A percentile compares a stretch with the other conserved stretches of the same genome.
Conservation (phyloP, 441 rosid species). For the Populus hybrid region DNA sequence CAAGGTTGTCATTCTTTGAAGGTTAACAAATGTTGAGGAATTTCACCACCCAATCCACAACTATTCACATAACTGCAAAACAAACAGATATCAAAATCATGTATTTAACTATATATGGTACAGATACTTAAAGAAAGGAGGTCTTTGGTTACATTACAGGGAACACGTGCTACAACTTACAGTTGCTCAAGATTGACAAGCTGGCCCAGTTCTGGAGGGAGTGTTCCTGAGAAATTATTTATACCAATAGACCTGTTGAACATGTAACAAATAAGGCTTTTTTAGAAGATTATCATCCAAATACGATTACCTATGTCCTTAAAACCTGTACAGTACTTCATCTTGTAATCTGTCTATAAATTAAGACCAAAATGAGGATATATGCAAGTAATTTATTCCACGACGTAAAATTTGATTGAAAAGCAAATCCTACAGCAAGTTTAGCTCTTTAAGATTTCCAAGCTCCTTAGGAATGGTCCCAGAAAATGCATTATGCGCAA, state of each 20-base stretch:
- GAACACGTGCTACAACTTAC: no score
- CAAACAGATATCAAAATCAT: neutral
- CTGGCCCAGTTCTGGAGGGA: no score
- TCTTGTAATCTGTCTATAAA: neutral
- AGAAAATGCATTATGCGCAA: constrained; percentile 29
- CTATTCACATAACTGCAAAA: constrained; percentile 20
- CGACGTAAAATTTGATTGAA: neutral
- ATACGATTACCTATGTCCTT: neutral
- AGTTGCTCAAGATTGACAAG: no score
- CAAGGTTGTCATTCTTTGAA: no score
- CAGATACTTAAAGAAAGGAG: neutral
- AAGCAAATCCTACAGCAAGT: constrained; percentile 23
- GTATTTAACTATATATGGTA: neutral
- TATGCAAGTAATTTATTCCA: neutral
- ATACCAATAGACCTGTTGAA: no score
- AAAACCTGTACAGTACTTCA: neutral
- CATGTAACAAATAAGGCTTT: no score
- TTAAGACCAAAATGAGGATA: neutral
- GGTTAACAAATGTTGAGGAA: no score
- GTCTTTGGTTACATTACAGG: neutral
- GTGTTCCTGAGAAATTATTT: no score
- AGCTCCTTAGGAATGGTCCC: constrained; percentile 36
- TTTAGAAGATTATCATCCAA: neutral
- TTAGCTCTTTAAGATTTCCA: constrained; percentile 29
- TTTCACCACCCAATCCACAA: neutral